A percentile compares a stretch with the other conserved stretches of the same genome.
phyloP scores from a whole-genome alignment of 345 rosid species.

The Bruguiera gymnorhiza region DNA sequence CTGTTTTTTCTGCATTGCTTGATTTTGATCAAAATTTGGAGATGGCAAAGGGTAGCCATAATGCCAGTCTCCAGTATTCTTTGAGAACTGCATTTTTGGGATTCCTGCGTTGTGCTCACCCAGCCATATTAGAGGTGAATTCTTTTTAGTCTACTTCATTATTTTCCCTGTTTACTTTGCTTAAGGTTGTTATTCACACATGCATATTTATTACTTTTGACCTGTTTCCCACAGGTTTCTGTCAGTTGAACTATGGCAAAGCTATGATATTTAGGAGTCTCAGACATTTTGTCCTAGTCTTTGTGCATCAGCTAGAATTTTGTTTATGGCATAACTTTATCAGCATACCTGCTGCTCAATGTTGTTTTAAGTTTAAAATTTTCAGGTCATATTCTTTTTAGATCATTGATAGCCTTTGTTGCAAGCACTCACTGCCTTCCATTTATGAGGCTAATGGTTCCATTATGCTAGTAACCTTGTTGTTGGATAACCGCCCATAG shows the following conservation, averaged over 20 bases:
- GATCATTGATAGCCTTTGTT: no score
- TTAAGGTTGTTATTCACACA: no score
- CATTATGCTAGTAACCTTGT: no score
- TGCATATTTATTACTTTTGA: not conserved
- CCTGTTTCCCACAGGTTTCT: not conserved
- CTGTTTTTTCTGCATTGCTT: conserved; percentile 68
- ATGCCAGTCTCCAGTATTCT: conserved; percentile 73
- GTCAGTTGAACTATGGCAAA: conserved; percentile 3
- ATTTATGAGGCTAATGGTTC: no score
- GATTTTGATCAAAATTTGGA: conserved; percentile 67
- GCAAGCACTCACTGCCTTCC: no score
- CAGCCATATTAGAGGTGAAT: conserved; percentile 72
- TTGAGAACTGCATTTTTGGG: conserved; percentile 90
- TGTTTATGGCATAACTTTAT: no score
- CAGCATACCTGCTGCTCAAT: no score
- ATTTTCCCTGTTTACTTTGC: not conserved
- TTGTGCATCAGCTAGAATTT: no score
- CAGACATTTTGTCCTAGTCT: no score
- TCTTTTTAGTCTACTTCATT: not conserved
- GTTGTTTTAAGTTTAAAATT: no score
- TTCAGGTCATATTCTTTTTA: no score
- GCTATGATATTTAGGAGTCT: not conserved
- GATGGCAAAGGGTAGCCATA: conserved; percentile 55
- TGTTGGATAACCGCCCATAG: no score
- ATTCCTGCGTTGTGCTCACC: conserved; percentile 76